These are phyloP conservation scores for Xylaria intraflava DNA, from an alignment of 495 filamentous ascomycete species.

Conservation along the genomic window DNA sequence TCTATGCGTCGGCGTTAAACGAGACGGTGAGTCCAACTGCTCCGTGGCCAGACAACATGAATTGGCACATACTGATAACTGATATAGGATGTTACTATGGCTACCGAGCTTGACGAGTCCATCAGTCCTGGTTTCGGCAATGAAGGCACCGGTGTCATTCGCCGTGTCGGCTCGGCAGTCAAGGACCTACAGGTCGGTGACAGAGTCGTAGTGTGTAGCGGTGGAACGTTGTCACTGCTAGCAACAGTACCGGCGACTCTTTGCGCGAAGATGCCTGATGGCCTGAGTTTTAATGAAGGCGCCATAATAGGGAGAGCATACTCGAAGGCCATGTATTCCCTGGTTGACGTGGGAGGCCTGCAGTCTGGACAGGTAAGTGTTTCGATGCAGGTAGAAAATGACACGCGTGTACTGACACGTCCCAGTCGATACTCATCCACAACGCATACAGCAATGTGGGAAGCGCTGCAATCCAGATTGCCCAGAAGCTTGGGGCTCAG, in stretches of 20 bases:
- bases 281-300: constrained; percentile 37
- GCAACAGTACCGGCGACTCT: constrained; percentile 18
- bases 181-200: constrained; percentile 31
- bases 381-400: no score
- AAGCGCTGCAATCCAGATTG: no score
- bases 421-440: no score
- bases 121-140: constrained; percentile 17
- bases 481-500: no score
- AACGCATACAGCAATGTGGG: no score
- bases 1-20: constrained; percentile 37
- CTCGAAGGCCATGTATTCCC: constrained; percentile 44
- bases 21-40: constrained; percentile 37
- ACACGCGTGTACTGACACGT: no score
- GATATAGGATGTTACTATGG: no score
- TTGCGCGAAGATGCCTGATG: constrained; percentile 28
- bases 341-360: constrained; percentile 26
- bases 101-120: constrained; percentile 25
- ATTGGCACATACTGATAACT: no score
- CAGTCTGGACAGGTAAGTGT: constrained; percentile 24
- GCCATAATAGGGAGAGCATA: constrained; percentile 44
- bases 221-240: constrained; percentile 23
- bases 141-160: constrained; percentile 37
- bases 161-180: constrained; percentile 34
- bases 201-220: constrained; percentile 31
- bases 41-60: no score